Conservation (phyloP, 192 early-diverging fungal species). For the Coemansia sp. region DNA sequence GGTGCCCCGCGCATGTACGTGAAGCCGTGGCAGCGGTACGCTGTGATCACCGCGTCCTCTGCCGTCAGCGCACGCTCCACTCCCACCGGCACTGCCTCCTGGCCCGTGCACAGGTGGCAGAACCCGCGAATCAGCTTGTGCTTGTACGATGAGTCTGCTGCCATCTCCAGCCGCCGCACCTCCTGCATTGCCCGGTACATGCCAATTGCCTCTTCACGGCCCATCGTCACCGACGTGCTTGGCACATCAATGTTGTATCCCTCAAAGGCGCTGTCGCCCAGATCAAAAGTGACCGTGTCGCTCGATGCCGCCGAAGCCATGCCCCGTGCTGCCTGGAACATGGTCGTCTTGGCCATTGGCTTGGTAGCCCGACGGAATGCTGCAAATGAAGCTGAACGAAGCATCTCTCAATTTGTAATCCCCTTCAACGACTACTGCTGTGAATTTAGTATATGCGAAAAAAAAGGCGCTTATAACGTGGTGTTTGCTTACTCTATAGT, state of each 20-base stretch:
- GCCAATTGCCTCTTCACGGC: constrained; percentile 69
- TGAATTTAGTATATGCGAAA: neutral
- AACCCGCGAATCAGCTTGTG: constrained; percentile 95
- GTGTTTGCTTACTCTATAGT: too few species aligned
- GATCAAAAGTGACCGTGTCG: constrained; percentile 62
- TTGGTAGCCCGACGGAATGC: constrained; percentile 30
- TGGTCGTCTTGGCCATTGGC: constrained; percentile 17
- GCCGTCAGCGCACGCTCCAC: constrained; percentile 87
- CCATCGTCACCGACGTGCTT: constrained; percentile 59
- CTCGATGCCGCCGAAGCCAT: constrained; percentile 23
- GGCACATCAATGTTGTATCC: constrained; percentile 80
- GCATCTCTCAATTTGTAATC: constrained; percentile 12
- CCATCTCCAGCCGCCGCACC: constrained; percentile 91
- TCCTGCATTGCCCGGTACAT: constrained; percentile 87
- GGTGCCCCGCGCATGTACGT: constrained; percentile 80
- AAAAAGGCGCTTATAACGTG: too few species aligned
- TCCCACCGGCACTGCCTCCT: constrained; percentile 92
- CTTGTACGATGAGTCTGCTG: constrained; percentile 94
- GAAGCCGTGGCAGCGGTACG: constrained; percentile 99
- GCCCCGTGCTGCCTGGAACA: constrained; percentile 38
- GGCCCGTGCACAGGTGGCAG: constrained; percentile 97
- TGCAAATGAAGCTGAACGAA: constrained; percentile 33
- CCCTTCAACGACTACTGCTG: neutral
- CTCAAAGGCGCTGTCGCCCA: constrained; percentile 73
- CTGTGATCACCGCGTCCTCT: constrained; percentile 93